Evolutionary conservation across 371 early-diverging fungal genomes (phyloP).

Genomic region (Syncephalis fuscata): DNA sequence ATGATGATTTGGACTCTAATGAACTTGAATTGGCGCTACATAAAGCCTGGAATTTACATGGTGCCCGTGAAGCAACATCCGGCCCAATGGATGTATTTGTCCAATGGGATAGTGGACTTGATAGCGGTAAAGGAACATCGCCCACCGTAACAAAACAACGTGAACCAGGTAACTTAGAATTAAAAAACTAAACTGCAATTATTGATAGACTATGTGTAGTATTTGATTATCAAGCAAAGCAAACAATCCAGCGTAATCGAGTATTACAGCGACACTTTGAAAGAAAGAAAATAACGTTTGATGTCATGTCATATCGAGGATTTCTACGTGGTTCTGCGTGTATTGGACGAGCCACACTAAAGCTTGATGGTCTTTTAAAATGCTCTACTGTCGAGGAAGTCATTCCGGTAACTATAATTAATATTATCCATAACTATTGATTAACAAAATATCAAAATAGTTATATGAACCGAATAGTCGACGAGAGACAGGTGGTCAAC

Average conservation of each 20-base stretch:
- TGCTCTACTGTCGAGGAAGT: conserved; percentile 47
- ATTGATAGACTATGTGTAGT: no score
- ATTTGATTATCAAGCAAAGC: no score
- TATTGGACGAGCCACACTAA: conserved; percentile 40
- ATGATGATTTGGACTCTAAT: conserved; percentile 36
- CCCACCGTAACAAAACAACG: no score
- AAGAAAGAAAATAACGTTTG: conserved; percentile 43
- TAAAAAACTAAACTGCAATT: no score
- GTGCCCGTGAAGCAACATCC: conserved; percentile 5
- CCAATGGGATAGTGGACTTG: no score
- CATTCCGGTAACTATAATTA: conserved; percentile 39
- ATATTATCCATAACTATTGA: no score
- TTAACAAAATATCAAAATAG: no score
- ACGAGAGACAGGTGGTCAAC: conserved; percentile 42
- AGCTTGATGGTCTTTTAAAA: conserved; percentile 32
- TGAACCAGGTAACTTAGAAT: no score
- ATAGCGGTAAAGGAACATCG: no score
- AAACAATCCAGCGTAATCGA: conserved; percentile 36
- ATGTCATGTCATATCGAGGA: conserved; percentile 49
- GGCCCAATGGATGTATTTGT: no score
- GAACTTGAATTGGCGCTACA: conserved; percentile 45
- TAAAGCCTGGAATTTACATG: conserved; percentile 26
- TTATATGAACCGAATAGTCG: conserved; percentile 41
- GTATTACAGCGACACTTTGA: conserved; percentile 44
- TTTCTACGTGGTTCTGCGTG: conserved; percentile 32